These are phyloP conservation scores for Lactarius sanguifluus DNA, from an alignment of 768 basidiomycete genomes.

Conservation along the genomic window DNA sequence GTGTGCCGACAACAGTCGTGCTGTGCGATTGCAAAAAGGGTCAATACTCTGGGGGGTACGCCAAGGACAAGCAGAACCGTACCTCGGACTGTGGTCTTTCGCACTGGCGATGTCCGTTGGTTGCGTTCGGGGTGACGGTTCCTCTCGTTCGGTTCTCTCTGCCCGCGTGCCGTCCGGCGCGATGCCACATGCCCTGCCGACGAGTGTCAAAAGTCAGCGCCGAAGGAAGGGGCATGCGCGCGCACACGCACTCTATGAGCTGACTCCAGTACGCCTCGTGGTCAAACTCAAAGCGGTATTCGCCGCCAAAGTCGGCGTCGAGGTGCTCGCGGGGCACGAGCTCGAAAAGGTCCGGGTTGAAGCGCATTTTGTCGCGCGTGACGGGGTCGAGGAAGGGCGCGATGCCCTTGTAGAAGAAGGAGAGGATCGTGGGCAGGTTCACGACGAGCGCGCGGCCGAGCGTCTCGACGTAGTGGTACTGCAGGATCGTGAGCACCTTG, in stretches of 20 bases:
- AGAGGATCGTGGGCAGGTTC: slow-evolving; percentile 73
- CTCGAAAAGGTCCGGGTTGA: slow-evolving; percentile 79
- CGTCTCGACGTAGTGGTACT: slow-evolving; percentile 87
- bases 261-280: slow-evolving; percentile 76
- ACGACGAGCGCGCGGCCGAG: slow-evolving; percentile 82
- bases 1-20: slow-evolving; percentile 20
- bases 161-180: slow-evolving; percentile 37
- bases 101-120: slow-evolving; percentile 11
- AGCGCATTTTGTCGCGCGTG: slow-evolving; percentile 90
- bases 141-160: neutral
- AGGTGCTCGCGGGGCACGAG: slow-evolving; percentile 74
- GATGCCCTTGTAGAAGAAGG: slow-evolving; percentile 81
- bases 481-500: slow-evolving; percentile 76
- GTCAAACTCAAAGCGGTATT: slow-evolving; percentile 72
- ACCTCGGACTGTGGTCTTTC: slow-evolving; percentile 19
- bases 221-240: neutral
- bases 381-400: slow-evolving; percentile 85
- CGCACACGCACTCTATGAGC: slow-evolving; percentile 56
- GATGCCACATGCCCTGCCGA: slow-evolving; percentile 34
- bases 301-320: slow-evolving; percentile 81
- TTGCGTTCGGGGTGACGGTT: neutral
- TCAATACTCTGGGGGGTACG: neutral
- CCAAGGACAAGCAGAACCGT: neutral
- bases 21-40: neutral
- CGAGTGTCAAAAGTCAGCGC: neutral